Evolutionary conservation across 495 filamentous ascomycete species (phyloP).

Genomic region (Penicillium fimorum): DNA sequence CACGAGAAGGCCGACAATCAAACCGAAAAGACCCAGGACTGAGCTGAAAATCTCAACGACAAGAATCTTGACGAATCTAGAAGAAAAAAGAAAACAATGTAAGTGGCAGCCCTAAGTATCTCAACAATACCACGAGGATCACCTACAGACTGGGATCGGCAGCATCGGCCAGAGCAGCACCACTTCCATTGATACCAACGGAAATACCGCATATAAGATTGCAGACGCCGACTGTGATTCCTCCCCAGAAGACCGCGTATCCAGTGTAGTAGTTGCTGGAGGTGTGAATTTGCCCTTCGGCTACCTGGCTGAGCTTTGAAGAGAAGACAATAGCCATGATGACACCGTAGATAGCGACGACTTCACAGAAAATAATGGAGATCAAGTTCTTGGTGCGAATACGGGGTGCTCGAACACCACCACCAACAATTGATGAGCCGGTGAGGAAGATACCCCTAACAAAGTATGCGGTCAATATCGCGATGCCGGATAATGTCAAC

Average conservation of each 20-base stretch:
- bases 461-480: slow-evolving; percentile 28
- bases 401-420: slow-evolving; percentile 90
- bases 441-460: slow-evolving; percentile 98
- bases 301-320: slow-evolving; percentile 66
- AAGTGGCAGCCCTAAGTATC: slow-evolving; percentile 17
- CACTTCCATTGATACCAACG: slow-evolving; percentile 96
- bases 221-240: slow-evolving; percentile 88
- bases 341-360: slow-evolving; percentile 99
- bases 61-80: slow-evolving; percentile 95
- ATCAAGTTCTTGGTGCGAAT: slow-evolving; percentile 99
- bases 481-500: not conserved
- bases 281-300: slow-evolving; percentile 54
- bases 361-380: slow-evolving; percentile 99
- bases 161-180: slow-evolving; percentile 93
- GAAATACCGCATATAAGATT: slow-evolving; percentile 95
- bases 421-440: slow-evolving; percentile 96
- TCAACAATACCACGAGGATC: slow-evolving; percentile 3
- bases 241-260: slow-evolving; percentile 93
- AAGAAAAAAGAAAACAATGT: slow-evolving; percentile 13
- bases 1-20: slow-evolving; percentile 90
- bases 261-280: slow-evolving; percentile 87
- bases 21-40: slow-evolving; percentile 92
- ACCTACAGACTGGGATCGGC: slow-evolving; percentile 86
- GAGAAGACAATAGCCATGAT: slow-evolving; percentile 99
- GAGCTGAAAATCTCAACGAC: slow-evolving; percentile 99